Percentiles rank a stretch among this genome's conserved stretches.
Conservation (phyloP, 345 rosid genomes). For the Odontarrhena argentea region DNA sequence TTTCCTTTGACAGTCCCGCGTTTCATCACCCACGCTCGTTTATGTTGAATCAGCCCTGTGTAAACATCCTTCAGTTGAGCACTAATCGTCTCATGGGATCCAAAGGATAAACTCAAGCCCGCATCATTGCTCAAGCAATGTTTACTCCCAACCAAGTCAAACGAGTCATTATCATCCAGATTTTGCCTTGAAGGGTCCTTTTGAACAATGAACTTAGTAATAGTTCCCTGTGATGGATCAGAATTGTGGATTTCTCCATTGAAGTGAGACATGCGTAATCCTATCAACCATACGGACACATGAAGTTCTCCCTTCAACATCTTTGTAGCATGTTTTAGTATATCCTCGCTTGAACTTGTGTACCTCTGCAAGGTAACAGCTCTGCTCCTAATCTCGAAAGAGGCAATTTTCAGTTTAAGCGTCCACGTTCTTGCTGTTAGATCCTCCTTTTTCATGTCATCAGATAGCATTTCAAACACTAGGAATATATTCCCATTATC, state of each 20-base stretch:
- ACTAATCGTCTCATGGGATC: conserved; percentile 38
- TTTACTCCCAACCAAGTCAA: conserved; percentile 44
- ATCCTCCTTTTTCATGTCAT: no score
- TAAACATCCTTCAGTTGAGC: conserved; percentile 43
- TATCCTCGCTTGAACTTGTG: conserved; percentile 66
- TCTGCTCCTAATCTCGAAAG: conserved; percentile 79
- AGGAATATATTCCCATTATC: no score
- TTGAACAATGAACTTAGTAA: conserved; percentile 52
- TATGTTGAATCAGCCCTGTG: no score
- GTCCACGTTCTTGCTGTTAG: no score
- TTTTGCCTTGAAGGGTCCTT: conserved; percentile 47
- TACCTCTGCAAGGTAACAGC: conserved; percentile 68
- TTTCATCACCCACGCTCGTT: no score
- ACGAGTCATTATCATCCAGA: conserved; percentile 42
- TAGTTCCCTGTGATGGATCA: conserved; percentile 72
- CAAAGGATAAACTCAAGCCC: conserved; percentile 41
- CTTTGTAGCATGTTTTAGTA: conserved; percentile 68
- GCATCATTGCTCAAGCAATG: conserved; percentile 36
- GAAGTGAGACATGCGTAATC: conserved; percentile 85
- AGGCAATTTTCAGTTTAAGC: no score
- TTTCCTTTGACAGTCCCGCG: no score
- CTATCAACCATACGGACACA: conserved; percentile 78
- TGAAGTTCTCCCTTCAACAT: conserved; percentile 94
- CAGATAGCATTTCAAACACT: not conserved
- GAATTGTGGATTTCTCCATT: conserved; percentile 53